Evolutionary conservation across 768 basidiomycete genomes (phyloP), one percentile per base, ranked within the genome.

Genomic region (Mycena filopes): DNA sequence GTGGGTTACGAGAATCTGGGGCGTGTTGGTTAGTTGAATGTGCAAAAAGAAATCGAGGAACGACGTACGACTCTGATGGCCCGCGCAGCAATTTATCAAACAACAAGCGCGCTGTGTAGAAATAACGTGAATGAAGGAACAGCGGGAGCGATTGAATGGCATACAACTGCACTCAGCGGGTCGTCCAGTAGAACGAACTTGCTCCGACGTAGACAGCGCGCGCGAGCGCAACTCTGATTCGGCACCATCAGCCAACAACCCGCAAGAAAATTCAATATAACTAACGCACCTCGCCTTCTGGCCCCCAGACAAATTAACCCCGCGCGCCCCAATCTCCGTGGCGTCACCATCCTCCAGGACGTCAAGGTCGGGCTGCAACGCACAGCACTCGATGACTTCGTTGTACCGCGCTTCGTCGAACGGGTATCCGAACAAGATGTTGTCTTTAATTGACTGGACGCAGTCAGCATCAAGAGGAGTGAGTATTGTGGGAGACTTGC

Each of bases 351-450:
- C 90, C 55, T 96, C 92, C 1, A 99, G 76, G 16, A 95, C 85
- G 3, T 90, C 86, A 59, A 99, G 76, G 80, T 99, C 97, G 0
- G 91, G 87, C 23, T 74, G 78, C 55, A 99, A 77, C 0, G 95
- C 95, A 71, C 96, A 98, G 15, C 88, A 90, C 51, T 94, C 89
- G 15, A 96, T 73, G 29, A 95, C 93, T 0, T 78, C 81, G 15
- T 90, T 77, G 68, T 96, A 96, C 49, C 93, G 81, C 65, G 89
- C 87, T 65, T 91, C 87, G 55, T 92, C 90, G 63, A 81, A 86
- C 0, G 88, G 87, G 67, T 85, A 84, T 0, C 91, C 92, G 74
- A 95, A 95, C 11, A 92, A 76, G 70, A 95, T 92, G 72, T 95
- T 95, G 41, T 90, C 89, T 68, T 78, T 81, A 57, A 93, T 91